Percentiles rank a stretch among this genome's conserved stretches.
These are phyloP conservation scores for Tubosaeta sp. DNA, from an alignment of 768 basidiomycete genomes.

Conservation along the genomic window DNA sequence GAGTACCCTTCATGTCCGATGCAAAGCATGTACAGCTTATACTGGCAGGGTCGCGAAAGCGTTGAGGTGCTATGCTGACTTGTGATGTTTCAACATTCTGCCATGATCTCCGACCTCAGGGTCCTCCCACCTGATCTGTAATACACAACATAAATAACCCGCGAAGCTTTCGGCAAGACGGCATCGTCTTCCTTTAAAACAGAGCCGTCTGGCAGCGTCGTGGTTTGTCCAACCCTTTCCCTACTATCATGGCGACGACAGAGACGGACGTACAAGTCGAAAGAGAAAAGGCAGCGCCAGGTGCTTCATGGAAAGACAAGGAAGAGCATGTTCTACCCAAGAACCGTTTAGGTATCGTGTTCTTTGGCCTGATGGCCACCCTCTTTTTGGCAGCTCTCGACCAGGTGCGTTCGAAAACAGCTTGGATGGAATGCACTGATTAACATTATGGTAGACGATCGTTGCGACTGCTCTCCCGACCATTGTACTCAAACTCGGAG, in stretches of 20 bases:
- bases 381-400: slow-evolving; percentile 48
- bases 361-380: slow-evolving; percentile 29
- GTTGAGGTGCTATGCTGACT: not conserved
- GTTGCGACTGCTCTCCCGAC: slow-evolving; percentile 76
- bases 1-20: not conserved
- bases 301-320: slow-evolving; percentile 50
- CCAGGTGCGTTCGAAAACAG: slow-evolving; percentile 38
- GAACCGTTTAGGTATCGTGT: slow-evolving; percentile 22
- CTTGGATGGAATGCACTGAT: not conserved
- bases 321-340: slow-evolving; percentile 54
- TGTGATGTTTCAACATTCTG: not conserved
- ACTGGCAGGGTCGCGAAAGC: not conserved
- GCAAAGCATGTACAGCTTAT: not conserved
- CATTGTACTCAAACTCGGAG: slow-evolving; percentile 62
- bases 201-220: not conserved
- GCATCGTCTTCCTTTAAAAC: not conserved
- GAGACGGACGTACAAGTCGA: not conserved
- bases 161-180: not conserved
- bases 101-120: not conserved
- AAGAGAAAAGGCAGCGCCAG: slow-evolving; percentile 36
- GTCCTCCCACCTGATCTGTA: not conserved
- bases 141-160: not conserved
- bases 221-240: not conserved
- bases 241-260: slow-evolving; percentile 6
- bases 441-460: slow-evolving; percentile 44